Base-by-base conservation (phyloP, 1,284 basidiomycete genomes). In the Fomes fomentarius region DNA sequence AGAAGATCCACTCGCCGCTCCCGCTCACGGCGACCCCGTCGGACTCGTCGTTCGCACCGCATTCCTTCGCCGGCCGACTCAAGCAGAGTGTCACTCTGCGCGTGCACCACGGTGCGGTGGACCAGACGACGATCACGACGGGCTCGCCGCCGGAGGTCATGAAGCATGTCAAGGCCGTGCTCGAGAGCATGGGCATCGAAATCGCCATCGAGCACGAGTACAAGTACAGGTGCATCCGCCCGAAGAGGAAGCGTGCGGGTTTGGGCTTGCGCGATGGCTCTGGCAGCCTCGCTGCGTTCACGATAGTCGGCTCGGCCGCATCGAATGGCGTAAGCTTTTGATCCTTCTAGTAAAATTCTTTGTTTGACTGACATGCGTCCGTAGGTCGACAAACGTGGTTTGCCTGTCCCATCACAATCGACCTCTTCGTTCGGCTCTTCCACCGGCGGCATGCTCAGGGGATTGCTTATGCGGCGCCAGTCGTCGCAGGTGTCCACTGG, bases 171-270 rank as follows among this genome's bases (percentile, higher is more conserved):
- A 80, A 83, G 63, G 78, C 80, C 55, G 90, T 95, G 15, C 77
- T 99, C 52, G 82, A 87, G 63, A 83, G 82, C 38, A 96, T 99
- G 93, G 97, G 96, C 21, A 80, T 99, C 54, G 94, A 96, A 44
- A 81, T 96, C 60, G 85, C 91, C 66, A 76, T 85, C 44, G 95
- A 98, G 76, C 89, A 83, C 61, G 91, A 94, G 67, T 97, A 85
- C 77, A 96, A 93, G 78, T 88, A 89, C 66, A 78, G 91, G 56
- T 96, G 93, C 69, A 78, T 92, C 24, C 78, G 93, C 30, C 77
- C 78, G 33, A 91, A 93, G 76, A 82, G 78, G 68, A 81, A 78
- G 71, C 91, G 87, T 72, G 45, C 75, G 10, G 75, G 71, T n/a
- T 64, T 75, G 57, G 76, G 74, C 22, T 69, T 79, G 47, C 72